A percentile compares a stretch with the other conserved stretches of the same genome.
phyloP scores from a whole-genome alignment of 2,329 filamentous ascomycete genomes.

The Chalaropsis thielavioides region DNA sequence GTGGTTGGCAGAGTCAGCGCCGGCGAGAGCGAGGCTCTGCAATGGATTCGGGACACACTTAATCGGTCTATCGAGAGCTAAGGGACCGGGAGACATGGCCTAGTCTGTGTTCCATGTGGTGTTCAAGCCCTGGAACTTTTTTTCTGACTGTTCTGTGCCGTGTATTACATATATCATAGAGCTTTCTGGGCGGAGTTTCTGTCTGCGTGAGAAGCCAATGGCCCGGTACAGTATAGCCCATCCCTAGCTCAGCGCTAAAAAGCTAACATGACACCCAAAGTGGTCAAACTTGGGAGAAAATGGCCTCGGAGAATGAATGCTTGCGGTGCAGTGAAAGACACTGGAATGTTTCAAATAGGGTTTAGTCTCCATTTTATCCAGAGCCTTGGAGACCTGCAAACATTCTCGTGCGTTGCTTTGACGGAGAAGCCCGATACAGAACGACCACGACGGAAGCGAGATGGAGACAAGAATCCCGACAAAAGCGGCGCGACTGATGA shows the following conservation, averaged over 20 bases:
- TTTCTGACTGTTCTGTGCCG: no score
- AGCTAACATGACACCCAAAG: not conserved
- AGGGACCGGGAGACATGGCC: not conserved
- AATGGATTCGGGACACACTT: not conserved
- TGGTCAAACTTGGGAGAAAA: not conserved
- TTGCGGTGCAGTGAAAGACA: not conserved
- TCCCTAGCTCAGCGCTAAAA: not conserved
- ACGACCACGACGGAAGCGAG: no score
- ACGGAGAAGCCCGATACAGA: not conserved
- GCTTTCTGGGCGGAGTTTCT: not conserved
- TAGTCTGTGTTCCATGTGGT: not conserved
- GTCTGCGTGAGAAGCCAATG: not conserved
- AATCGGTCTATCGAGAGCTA: not conserved
- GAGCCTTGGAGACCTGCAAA: not conserved
- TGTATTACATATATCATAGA: no score
- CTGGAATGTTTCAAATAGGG: not conserved
- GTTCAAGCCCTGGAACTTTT: not conserved
- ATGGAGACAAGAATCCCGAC: no score
- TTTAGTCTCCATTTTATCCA: not conserved
- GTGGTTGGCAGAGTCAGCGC: slow-evolving; percentile 27
- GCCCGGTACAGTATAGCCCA: not conserved
- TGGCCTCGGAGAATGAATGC: not conserved
- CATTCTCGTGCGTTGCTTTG: not conserved
- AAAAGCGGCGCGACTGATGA: no score
- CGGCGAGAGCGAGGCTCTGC: slow-evolving; percentile 18